Conservation (phyloP, 345 rosid species). For the Brassica cretica region DNA sequence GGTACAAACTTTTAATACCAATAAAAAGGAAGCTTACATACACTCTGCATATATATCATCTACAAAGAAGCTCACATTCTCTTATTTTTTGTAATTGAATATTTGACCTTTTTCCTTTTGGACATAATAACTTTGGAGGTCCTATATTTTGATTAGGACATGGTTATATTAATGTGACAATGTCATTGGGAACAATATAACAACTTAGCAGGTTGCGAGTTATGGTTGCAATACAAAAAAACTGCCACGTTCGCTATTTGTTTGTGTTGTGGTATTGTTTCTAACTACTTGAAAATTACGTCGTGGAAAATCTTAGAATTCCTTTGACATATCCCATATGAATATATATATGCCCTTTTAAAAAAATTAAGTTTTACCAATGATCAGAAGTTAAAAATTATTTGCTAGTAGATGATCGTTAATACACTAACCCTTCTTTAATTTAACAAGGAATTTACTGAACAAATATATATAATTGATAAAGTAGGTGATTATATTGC, state of each 20-base stretch:
- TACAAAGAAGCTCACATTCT: background rate
- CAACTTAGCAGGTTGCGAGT: background rate
- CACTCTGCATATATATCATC: background rate
- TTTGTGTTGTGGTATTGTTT: background rate
- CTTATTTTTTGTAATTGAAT: background rate
- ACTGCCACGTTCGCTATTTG: constrained; percentile 4
- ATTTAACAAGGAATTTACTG: background rate
- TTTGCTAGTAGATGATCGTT: background rate
- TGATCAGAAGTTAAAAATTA: background rate
- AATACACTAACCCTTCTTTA: background rate
- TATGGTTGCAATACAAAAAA: constrained; percentile 3
- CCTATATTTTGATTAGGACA: constrained; percentile 7
- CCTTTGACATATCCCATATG: background rate
- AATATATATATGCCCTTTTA: background rate
- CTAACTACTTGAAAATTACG: background rate
- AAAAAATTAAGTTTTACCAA: background rate
- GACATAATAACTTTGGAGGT: background rate
- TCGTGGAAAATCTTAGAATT: background rate
- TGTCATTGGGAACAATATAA: constrained; percentile 1
- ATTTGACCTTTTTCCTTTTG: background rate
- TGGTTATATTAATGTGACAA: background rate
- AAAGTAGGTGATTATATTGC: constrained; percentile 18
- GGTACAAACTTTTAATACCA: background rate
- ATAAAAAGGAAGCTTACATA: background rate
- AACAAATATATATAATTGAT: constrained; percentile 5